Conservation (phyloP, 352 stramenopile genomes). For the Phytophthora pseudosyringae region DNA sequence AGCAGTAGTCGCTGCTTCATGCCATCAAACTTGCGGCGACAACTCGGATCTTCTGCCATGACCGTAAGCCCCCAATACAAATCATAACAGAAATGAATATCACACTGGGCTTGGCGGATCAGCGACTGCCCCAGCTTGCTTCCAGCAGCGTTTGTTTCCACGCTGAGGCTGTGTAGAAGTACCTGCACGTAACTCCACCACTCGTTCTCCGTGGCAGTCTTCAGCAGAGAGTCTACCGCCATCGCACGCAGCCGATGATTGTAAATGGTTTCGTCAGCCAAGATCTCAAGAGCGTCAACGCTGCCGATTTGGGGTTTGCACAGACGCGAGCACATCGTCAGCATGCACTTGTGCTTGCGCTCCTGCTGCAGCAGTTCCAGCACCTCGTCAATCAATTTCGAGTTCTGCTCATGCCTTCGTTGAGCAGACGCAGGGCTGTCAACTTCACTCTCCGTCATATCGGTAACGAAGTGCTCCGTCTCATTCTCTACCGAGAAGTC, state of each 20-base stretch:
- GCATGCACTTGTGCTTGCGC: slow-evolving; percentile 82
- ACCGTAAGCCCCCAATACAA: slow-evolving; percentile 87
- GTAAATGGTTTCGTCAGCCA: slow-evolving; percentile 73
- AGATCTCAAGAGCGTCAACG: slow-evolving; percentile 81
- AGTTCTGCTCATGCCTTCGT: slow-evolving; percentile 33
- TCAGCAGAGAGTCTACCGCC: slow-evolving; percentile 67
- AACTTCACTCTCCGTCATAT: slow-evolving; percentile 32
- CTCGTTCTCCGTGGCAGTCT: slow-evolving; percentile 76
- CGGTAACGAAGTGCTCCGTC: slow-evolving; percentile 32
- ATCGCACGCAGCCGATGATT: slow-evolving; percentile 63
- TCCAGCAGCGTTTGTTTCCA: slow-evolving; percentile 64
- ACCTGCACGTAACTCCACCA: slow-evolving; percentile 83
- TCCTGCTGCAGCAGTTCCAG: slow-evolving; percentile 67
- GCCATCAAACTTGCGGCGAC: slow-evolving; percentile 80
- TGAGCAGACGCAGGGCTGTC: slow-evolving; percentile 21
- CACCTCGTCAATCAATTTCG: slow-evolving; percentile 62
- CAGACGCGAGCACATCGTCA: slow-evolving; percentile 87
- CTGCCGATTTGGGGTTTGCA: slow-evolving; percentile 78
- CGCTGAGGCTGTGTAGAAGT: slow-evolving; percentile 75
- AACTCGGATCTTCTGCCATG: slow-evolving; percentile 79
- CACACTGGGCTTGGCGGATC: slow-evolving; percentile 75
- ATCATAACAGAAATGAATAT: slow-evolving; percentile 87
- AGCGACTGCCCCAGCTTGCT: slow-evolving; percentile 76
- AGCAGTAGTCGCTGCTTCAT: slow-evolving; percentile 83
- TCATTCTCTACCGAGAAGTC: slow-evolving; percentile 68